These are phyloP conservation scores for Lactarius pseudohatsudake DNA, from an alignment of 768 basidiomycete species.

Conservation along the genomic window DNA sequence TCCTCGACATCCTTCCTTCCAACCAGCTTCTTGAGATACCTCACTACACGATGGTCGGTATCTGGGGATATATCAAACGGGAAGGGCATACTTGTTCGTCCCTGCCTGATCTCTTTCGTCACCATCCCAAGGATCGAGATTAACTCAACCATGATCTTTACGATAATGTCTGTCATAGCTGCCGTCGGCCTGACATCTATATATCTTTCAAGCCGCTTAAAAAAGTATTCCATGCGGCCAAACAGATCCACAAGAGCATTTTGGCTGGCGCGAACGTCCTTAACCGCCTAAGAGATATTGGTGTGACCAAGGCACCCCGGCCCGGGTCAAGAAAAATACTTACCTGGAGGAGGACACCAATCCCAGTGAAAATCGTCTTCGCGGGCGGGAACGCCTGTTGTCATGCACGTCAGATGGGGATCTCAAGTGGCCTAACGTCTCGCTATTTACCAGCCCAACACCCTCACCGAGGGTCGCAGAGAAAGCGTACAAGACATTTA, in stretches of 20 bases:
- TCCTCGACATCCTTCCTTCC: neutral
- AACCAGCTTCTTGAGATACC: neutral
- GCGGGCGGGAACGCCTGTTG: neutral
- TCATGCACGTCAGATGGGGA: neutral
- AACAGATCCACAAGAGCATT: neutral
- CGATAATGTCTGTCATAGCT: neutral
- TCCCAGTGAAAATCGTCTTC: neutral
- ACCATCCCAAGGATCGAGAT: neutral
- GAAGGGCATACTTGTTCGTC: neutral
- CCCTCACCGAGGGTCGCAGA: neutral
- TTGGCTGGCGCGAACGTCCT: neutral
- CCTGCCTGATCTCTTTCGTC: constrained; percentile 1
- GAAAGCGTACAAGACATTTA: neutral
- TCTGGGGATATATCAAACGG: neutral
- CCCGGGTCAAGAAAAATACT: neutral
- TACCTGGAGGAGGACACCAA: neutral
- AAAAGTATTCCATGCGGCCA: neutral
- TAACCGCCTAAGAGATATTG: neutral
- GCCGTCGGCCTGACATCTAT: neutral
- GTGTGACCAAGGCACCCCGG: neutral
- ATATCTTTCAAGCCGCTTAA: neutral
- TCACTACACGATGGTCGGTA: neutral
- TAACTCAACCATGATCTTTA: neutral
- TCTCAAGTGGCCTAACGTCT: neutral
- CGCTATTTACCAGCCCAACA: neutral